Evolutionary conservation across 495 filamentous ascomycete genomes (phyloP).

Genomic region (Aspergillus steynii): DNA sequence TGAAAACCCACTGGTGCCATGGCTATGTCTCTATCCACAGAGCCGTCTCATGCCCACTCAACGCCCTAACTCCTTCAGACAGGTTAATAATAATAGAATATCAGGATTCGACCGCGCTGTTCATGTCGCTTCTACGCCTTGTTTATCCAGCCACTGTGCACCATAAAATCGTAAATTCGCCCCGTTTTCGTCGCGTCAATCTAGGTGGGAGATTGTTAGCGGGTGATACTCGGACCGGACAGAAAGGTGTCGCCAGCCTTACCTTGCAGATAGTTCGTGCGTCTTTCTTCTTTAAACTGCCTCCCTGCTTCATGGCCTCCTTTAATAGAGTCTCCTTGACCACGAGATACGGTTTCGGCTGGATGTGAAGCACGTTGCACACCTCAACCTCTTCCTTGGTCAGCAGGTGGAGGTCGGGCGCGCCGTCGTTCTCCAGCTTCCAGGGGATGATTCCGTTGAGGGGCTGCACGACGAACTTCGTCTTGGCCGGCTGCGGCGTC

Average conservation of each 20-base stretch:
- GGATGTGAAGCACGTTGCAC: constrained; percentile 75
- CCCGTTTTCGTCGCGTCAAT: constrained; percentile 65
- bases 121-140: constrained; percentile 49
- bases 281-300: constrained; percentile 85
- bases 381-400: constrained; percentile 81
- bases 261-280: constrained; percentile 71
- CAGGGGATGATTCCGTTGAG: constrained; percentile 63
- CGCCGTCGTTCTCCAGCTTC: constrained; percentile 71
- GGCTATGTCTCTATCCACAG: neutral
- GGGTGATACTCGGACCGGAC: neutral
- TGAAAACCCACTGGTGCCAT: constrained; percentile 4
- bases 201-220: constrained; percentile 30
- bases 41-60: neutral
- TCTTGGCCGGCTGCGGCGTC: constrained; percentile 46
- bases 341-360: constrained; percentile 90
- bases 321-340: constrained; percentile 89
- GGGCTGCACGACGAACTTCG: constrained; percentile 46
- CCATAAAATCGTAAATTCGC: constrained; percentile 91
- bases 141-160: constrained; percentile 87
- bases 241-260: constrained; percentile 9
- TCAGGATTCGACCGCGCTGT: neutral
- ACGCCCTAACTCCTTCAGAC: constrained; percentile 7
- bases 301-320: constrained; percentile 85
- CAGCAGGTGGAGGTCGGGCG: constrained; percentile 80
- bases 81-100: neutral